phyloP scores from a whole-genome alignment of 305 asterid species.

The Solanum aculeatissimum region DNA sequence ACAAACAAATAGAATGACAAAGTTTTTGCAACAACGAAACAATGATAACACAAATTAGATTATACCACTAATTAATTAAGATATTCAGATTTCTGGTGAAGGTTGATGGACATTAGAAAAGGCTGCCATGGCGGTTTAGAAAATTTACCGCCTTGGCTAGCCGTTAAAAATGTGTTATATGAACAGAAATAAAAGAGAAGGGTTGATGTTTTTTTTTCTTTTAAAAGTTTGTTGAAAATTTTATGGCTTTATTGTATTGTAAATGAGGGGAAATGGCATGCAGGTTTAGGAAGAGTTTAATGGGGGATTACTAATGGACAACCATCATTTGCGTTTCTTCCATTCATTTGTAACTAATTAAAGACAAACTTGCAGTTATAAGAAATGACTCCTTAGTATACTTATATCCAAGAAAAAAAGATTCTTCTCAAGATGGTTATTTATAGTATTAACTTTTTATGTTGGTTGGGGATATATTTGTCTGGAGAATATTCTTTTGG shows the following conservation, averaged over 20 bases:
- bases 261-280: background rate
- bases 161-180: background rate
- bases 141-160: background rate
- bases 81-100: background rate
- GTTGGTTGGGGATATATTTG: background rate
- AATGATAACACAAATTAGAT: background rate
- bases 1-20: background rate
- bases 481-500: background rate
- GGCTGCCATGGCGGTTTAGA: conserved; percentile 1
- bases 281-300: conserved; percentile 2
- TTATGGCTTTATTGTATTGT: background rate
- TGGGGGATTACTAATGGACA: background rate
- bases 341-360: background rate
- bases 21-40: background rate
- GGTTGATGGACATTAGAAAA: background rate
- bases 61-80: background rate
- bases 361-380: background rate
- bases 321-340: background rate
- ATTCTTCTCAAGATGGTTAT: background rate
- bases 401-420: background rate
- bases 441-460: background rate
- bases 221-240: background rate
- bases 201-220: background rate
- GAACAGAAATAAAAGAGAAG: background rate
- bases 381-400: background rate